Base-by-base conservation (phyloP, 345 rosid genomes). In the Acer negundo region DNA sequence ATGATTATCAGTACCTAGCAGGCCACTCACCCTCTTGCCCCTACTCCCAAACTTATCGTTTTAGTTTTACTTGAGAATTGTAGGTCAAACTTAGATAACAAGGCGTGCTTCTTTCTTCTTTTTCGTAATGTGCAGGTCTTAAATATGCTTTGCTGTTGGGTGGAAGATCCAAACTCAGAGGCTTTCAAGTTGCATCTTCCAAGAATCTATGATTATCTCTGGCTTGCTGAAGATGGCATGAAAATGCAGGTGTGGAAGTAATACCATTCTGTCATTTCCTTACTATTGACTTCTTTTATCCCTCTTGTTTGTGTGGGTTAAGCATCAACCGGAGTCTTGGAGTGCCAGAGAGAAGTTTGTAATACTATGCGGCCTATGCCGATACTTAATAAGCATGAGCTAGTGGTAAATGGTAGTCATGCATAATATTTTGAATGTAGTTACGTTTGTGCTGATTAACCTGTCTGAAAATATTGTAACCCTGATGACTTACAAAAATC, bases 211-310 rank as follows among this genome's bases (percentile, higher is more conserved):
- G 99, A 96, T 82, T 94, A 85, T 80, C 85, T 96, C 55, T 96
- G 99, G 99, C 5, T 94, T 77, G 98, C 99, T 71, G 98, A 96
- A 89, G 99, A 96, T 89, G 99, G 99, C 80, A 92, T 94, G 99
- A 96, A 96, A 91, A 90, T 96, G 97, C 97, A 94, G 99, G 98
- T 90, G 69, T 31, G 28, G 44, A 70, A 53, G 62, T 78, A 70
- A 44, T 78, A 46, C 20, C 56, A 71, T 49, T 26, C 13, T 78
- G 8, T 59, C 53, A 17, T 26, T 61, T 3, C 7, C 1, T 28
- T 7, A 28, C 67, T 71, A 23, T 61, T 55, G 58, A 70, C 40
- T 31, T 28, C 22, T 15, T 71, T 20, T 38, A 17, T 22, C 22
- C 26, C 11, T 46, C 35, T 59, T 19, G 40, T 73, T 28, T 56